Conservation (phyloP, 768 basidiomycete species). For the Suillus spraguei region DNA sequence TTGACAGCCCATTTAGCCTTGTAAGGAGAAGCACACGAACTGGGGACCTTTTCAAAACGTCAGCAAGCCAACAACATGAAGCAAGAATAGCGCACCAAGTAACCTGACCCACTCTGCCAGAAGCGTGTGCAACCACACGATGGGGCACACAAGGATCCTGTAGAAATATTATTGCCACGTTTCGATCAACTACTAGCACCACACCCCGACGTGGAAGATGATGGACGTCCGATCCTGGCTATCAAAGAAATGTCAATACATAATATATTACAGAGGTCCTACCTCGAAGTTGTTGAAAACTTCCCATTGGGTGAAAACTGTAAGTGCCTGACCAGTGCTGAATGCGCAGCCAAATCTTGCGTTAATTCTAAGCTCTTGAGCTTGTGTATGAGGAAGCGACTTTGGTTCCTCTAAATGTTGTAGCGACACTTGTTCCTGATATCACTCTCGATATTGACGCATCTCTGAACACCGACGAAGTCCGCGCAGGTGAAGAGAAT, state of each 20-base stretch:
- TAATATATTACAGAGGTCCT: slow-evolving; percentile 12
- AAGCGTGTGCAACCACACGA: slow-evolving; percentile 64
- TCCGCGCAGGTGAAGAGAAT: too few species aligned
- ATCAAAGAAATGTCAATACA: slow-evolving; percentile 2
- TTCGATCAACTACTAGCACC: not conserved
- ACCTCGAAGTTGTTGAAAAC: slow-evolving; percentile 75
- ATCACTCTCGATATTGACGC: too few species aligned
- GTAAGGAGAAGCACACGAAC: slow-evolving; percentile 63
- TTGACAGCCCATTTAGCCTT: slow-evolving; percentile 66
- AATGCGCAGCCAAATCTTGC: slow-evolving; percentile 65
- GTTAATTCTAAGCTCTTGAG: slow-evolving; percentile 55
- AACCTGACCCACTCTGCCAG: slow-evolving; percentile 77
- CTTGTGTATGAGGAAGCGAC: slow-evolving; percentile 57
- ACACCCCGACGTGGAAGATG: slow-evolving; percentile 68
- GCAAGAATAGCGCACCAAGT: slow-evolving; percentile 52
- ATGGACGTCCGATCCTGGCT: slow-evolving; percentile 75
- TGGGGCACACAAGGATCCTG: slow-evolving; percentile 62
- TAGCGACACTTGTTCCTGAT: too few species aligned
- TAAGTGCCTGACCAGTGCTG: slow-evolving; percentile 68
- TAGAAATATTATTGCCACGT: not conserved
- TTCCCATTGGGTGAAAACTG: slow-evolving; percentile 79
- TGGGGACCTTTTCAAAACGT: slow-evolving; percentile 55
- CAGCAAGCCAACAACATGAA: slow-evolving; percentile 1
- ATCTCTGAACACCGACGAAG: too few species aligned
- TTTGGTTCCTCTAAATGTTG: slow-evolving; percentile 51